Percentiles rank a stretch among this genome's conserved stretches.
Evolutionary conservation across 2,329 filamentous ascomycete genomes (phyloP).

Genomic region (Fusarium buharicum): DNA sequence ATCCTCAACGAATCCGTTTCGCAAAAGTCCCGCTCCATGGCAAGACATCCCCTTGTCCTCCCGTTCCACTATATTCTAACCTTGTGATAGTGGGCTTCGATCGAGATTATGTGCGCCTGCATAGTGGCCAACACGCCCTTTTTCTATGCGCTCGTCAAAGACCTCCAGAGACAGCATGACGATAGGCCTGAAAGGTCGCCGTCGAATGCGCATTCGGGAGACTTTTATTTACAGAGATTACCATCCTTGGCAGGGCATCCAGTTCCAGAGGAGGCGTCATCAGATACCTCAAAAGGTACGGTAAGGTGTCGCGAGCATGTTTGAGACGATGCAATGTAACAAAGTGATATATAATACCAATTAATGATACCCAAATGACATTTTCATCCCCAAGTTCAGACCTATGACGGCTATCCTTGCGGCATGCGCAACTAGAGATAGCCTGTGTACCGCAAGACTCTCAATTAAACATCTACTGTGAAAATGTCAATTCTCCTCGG

Average conservation of each 20-base stretch:
- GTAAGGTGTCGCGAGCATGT: constrained; percentile 16
- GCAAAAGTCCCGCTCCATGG: constrained; percentile 47
- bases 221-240: constrained; percentile 32
- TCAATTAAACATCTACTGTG: too few relatives aligned
- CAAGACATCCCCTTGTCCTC: not conserved
- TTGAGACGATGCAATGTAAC: not conserved
- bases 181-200: constrained; percentile 28
- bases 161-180: constrained; percentile 44
- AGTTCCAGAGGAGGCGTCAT: not conserved
- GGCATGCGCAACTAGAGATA: too few relatives aligned
- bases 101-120: constrained; percentile 49
- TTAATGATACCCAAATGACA: constrained; percentile 18
- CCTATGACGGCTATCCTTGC: too few relatives aligned
- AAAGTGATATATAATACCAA: not conserved
- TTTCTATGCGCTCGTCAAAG: constrained; percentile 45
- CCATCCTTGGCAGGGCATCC: constrained; percentile 15
- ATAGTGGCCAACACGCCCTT: constrained; percentile 48
- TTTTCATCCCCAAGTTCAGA: not conserved
- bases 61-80: not conserved
- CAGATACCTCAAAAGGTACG: constrained; percentile 7
- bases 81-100: constrained; percentile 45
- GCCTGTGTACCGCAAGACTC: too few relatives aligned
- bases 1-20: constrained; percentile 46
- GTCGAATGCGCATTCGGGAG: constrained; percentile 6
- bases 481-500: too few relatives aligned